phyloP scores from a whole-genome alignment of 2,329 filamentous ascomycete genomes.

The Botrytis cinerea region DNA sequence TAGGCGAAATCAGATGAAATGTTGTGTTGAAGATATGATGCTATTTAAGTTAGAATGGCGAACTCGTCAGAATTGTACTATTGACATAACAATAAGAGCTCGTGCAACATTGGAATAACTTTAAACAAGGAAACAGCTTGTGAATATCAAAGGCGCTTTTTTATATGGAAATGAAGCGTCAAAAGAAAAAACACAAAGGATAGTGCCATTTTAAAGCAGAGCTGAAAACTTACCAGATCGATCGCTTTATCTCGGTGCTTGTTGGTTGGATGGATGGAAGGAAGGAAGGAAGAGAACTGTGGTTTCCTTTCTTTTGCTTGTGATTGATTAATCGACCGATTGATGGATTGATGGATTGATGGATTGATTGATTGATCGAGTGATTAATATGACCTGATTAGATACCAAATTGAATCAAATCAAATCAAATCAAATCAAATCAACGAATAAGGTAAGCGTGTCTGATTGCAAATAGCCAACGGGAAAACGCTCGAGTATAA shows the following conservation, averaged over 20 bases:
- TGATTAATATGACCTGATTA: no score
- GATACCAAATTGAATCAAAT: no score
- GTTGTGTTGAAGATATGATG: background rate
- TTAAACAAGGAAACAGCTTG: background rate
- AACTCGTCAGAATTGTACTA: background rate
- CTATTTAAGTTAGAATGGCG: conserved; percentile 6
- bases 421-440: no score
- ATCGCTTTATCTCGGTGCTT: background rate
- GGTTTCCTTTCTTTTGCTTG: background rate
- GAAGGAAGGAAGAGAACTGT: background rate
- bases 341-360: background rate
- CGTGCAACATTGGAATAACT: no score
- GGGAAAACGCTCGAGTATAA: no score
- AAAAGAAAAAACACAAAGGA: background rate
- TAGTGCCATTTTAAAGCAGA: background rate
- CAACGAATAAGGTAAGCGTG: no score
- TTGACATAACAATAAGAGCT: background rate
- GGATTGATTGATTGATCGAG: background rate
- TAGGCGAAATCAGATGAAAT: background rate
- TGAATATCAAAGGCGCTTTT: background rate
- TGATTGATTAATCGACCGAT: background rate
- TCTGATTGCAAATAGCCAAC: no score
- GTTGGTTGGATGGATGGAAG: background rate
- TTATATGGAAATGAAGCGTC: background rate
- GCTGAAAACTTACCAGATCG: background rate